Conservation (phyloP, 2,329 filamentous ascomycete genomes). For the Fusarium sp. region DNA sequence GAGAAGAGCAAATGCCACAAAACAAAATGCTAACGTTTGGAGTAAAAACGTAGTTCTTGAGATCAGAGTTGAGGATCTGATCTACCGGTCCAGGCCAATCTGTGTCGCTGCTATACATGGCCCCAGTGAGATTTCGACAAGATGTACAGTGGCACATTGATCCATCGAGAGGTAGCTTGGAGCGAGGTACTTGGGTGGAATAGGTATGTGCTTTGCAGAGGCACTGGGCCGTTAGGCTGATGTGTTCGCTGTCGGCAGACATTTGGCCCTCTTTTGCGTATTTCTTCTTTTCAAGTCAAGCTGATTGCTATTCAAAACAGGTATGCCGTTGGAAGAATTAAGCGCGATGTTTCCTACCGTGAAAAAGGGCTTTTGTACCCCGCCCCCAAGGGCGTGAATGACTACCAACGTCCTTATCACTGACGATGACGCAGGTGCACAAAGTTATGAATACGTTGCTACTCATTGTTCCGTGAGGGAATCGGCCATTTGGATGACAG, state of each 20-base stretch:
- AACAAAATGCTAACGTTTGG: conserved; percentile 53
- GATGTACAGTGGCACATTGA: conserved; percentile 63
- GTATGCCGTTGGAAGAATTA: neutral
- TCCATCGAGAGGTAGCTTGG: conserved; percentile 57
- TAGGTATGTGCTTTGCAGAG: conserved; percentile 61
- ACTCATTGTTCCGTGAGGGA: too few species aligned
- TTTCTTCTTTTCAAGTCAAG: too few species aligned
- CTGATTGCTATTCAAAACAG: too few species aligned
- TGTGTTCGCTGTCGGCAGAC: neutral
- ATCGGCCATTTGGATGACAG: too few species aligned
- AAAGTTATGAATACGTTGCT: too few species aligned
- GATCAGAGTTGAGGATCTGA: conserved; percentile 35
- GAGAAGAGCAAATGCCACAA: conserved; percentile 59
- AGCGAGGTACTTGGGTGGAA: conserved; percentile 49
- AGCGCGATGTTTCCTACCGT: neutral
- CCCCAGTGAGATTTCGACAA: conserved; percentile 61
- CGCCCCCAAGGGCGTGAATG: conserved; percentile 26
- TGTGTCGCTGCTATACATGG: conserved; percentile 53
- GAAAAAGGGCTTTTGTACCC: conserved; percentile 6
- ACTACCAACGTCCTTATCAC: neutral
- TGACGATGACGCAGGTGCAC: neutral
- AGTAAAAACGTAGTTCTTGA: conserved; percentile 56
- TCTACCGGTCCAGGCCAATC: conserved; percentile 40
- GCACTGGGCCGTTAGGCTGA: conserved; percentile 53
- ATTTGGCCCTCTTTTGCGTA: neutral